These are phyloP conservation scores for Trematosphaeria pertusa DNA, from an alignment of 2,329 filamentous ascomycete genomes.

Conservation along the genomic window DNA sequence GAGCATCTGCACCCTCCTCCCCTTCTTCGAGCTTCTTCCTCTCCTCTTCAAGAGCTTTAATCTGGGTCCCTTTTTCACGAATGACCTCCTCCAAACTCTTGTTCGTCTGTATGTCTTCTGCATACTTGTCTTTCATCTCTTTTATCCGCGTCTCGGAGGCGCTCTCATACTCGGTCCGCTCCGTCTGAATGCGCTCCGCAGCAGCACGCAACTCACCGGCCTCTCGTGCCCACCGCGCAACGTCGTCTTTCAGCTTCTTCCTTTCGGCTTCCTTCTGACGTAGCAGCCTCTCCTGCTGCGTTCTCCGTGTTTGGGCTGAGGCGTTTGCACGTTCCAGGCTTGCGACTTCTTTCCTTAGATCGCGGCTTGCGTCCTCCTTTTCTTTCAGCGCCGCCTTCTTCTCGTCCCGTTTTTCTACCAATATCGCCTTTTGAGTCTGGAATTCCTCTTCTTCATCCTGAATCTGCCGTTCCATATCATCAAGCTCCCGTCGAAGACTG, in stretches of 20 bases:
- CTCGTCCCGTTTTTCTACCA: slow-evolving; percentile 79
- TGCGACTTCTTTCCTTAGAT: slow-evolving; percentile 80
- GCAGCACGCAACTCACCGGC: slow-evolving; percentile 63
- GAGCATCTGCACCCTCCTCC: slow-evolving; percentile 51
- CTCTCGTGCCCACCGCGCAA: slow-evolving; percentile 71
- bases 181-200: slow-evolving; percentile 56
- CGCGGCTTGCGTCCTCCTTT: slow-evolving; percentile 88
- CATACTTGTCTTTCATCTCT: slow-evolving; percentile 49
- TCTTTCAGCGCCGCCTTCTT: slow-evolving; percentile 81
- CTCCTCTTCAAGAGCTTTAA: slow-evolving; percentile 77
- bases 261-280: slow-evolving; percentile 73
- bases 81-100: slow-evolving; percentile 75
- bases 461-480: slow-evolving; percentile 75
- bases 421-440: slow-evolving; percentile 49
- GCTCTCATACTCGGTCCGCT: slow-evolving; percentile 46
- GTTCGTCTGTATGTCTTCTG: slow-evolving; percentile 55
- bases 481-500: slow-evolving; percentile 79
- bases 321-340: slow-evolving; percentile 83
- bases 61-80: slow-evolving; percentile 71
- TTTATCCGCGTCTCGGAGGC: slow-evolving; percentile 50
- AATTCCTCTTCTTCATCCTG: slow-evolving; percentile 65
- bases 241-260: slow-evolving; percentile 73
- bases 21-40: slow-evolving; percentile 61
- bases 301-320: slow-evolving; percentile 77
- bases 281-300: slow-evolving; percentile 76